These are phyloP conservation scores for Saprolegnia diclina DNA, from an alignment of 352 stramenopile genomes.

Conservation along the genomic window DNA sequence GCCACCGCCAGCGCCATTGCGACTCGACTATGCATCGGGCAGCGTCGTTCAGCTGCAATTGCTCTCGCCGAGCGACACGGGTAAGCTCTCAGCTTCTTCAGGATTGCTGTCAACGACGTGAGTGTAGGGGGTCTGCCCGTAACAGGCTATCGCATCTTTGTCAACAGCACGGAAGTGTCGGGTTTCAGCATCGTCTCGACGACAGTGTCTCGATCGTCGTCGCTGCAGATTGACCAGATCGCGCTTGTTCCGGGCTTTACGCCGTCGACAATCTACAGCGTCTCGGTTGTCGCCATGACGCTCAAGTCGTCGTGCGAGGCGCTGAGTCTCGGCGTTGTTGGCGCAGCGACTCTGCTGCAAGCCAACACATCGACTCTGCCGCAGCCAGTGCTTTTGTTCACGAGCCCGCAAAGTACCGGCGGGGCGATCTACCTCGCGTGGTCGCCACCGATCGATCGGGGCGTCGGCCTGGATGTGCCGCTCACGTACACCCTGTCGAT, in stretches of 20 bases:
- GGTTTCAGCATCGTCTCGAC: neutral
- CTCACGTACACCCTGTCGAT: conserved; percentile 6
- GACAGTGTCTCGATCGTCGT: neutral
- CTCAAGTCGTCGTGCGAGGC: conserved; percentile 9
- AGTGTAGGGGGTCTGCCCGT: neutral
- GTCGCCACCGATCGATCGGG: conserved; percentile 12
- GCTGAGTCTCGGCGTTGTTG: neutral
- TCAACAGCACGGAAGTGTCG: conserved; percentile 9
- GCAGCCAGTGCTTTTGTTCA: neutral
- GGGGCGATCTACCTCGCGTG: neutral
- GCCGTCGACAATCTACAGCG: conserved; percentile 2
- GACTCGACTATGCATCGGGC: conserved; percentile 5
- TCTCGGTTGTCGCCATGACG: conserved; percentile 1
- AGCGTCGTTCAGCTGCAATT: conserved; percentile 17
- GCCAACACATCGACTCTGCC: conserved; percentile 5
- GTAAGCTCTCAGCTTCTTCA: neutral
- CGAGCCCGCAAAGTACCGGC: neutral
- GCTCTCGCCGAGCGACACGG: conserved; percentile 10
- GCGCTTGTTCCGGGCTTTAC: conserved; percentile 7
- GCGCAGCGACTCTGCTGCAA: neutral
- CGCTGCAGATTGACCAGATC: neutral
- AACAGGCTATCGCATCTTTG: conserved; percentile 9
- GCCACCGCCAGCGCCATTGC: conserved; percentile 6
- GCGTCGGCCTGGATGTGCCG: neutral
- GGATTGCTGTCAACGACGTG: neutral